phyloP scores from a whole-genome alignment of 1,284 basidiomycete genomes.

The Bondarzewia mesenterica region DNA sequence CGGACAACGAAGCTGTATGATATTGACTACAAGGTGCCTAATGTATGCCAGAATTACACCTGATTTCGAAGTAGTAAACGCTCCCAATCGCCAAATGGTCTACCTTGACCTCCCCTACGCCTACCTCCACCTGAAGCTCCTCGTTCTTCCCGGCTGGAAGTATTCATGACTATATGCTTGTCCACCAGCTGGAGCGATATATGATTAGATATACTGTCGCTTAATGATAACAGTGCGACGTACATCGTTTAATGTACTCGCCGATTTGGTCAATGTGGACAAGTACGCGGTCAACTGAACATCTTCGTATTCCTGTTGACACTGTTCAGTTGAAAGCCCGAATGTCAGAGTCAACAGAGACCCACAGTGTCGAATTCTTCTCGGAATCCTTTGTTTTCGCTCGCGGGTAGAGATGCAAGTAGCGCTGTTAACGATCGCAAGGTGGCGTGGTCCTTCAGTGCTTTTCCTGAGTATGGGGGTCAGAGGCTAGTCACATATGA shows the following conservation, averaged over 20 bases:
- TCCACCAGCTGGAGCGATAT: slow-evolving; percentile 23
- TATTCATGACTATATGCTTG: slow-evolving; percentile 26
- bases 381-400: slow-evolving; percentile 70
- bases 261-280: slow-evolving; percentile 80
- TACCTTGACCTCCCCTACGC: slow-evolving; percentile 10
- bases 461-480: slow-evolving; percentile 37
- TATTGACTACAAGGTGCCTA: background rate
- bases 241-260: slow-evolving; percentile 86
- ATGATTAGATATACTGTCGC: background rate
- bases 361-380: slow-evolving; percentile 81
- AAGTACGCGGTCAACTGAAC: slow-evolving; percentile 89
- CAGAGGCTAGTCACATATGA: background rate
- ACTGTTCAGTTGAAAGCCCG: slow-evolving; percentile 1
- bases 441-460: slow-evolving; percentile 67
- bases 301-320: slow-evolving; percentile 84
- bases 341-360: slow-evolving; percentile 9
- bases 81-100: too few relatives aligned
- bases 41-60: too few relatives aligned
- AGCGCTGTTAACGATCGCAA: slow-evolving; percentile 83
- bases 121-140: slow-evolving; percentile 9
- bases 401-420: slow-evolving; percentile 80
- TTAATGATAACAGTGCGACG: slow-evolving; percentile 20
- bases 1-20: too few relatives aligned
- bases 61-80: too few relatives aligned
- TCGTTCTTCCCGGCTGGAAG: slow-evolving; percentile 23